Evolutionary conservation across 1,139 yeast genomes (phyloP), one percentile per base, ranked within the genome.

Genomic region (Blastobotrys niveus): DNA sequence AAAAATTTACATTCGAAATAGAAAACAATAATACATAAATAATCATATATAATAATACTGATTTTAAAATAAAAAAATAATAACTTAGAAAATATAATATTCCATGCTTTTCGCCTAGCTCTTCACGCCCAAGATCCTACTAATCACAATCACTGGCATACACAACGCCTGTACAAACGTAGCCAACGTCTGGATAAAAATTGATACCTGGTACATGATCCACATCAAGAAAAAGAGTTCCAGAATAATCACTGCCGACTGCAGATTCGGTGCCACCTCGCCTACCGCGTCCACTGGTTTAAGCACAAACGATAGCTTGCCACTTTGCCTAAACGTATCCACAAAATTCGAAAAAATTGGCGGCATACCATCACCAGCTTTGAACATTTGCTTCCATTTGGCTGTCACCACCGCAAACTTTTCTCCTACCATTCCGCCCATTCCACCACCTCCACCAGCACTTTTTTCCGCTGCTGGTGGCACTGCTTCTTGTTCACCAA

Each of bases 201-300:
- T 58, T 1, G 66, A 61, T 8, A 61, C 50, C 29, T 55, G 59
- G 52, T 63, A 60, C 36, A 58, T 41, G 14, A 60, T 46, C 58
- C 65, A 60, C 59, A 62, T 56, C 18, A 64, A 48, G 22, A 61
- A 46, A 18, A 61, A 41, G 31, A 62, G 49, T 49, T 64, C 68
- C 12, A 60, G 48, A 3, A 55, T 53, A 3, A 61, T 60, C 12
- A 61, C 61, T 3, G 50, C 45, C 31, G 50, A 49, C 44, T 56
- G 57, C 19, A 57, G 43, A 2, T 53, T 46, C 2, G 64, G 64
- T 27, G 53, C 53, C 6, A 49, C 52, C 41, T 56, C 61, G 5
- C 60, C 60, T 12, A 59, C 52, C 0, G 60, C 61, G 38, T 59
- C 62, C 18, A 59, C 52, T 6, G 62, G 62, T 12, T 55, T 46